Conservation (phyloP, 2,329 filamentous ascomycete species). For the Tolypocladium paradoxum region DNA sequence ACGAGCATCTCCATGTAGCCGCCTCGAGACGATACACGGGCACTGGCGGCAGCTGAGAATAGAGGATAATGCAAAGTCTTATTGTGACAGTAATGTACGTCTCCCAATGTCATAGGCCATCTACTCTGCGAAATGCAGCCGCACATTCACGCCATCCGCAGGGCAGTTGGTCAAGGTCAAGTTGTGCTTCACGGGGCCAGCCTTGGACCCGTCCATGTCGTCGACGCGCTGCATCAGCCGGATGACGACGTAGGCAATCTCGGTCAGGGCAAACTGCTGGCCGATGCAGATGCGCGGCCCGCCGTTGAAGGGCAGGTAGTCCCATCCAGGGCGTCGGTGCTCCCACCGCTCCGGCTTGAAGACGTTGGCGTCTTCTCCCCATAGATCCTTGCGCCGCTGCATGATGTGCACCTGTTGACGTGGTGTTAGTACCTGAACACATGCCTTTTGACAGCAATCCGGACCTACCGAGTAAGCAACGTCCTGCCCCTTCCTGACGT, state of each 20-base stretch:
- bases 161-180: constrained; percentile 11
- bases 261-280: constrained; percentile 16
- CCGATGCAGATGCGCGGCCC: constrained; percentile 17
- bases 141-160: constrained; percentile 10
- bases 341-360: constrained; percentile 30
- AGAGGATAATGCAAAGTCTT: too few relatives aligned
- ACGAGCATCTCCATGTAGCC: too few relatives aligned
- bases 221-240: constrained; percentile 12
- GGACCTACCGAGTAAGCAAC: constrained; percentile 28
- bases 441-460: too few relatives aligned
- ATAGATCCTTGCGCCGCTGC: constrained; percentile 27
- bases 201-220: constrained; percentile 8
- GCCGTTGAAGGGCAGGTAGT: constrained; percentile 16
- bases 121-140: constrained; percentile 8
- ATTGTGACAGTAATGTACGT: neutral
- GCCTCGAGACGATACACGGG: too few relatives aligned
- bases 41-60: too few relatives aligned
- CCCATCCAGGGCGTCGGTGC: constrained; percentile 13
- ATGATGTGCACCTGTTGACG: constrained; percentile 19
- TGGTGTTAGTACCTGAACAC: too few relatives aligned
- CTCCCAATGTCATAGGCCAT: neutral
- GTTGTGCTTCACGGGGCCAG: constrained; percentile 8
- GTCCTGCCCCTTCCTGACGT: constrained; percentile 34
- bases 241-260: constrained; percentile 12
- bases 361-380: constrained; percentile 25